Percentiles rank a stretch among this genome's conserved stretches.
phyloP scores from a whole-genome alignment of 2,329 filamentous ascomycete genomes.

The Massarina eburnea region DNA sequence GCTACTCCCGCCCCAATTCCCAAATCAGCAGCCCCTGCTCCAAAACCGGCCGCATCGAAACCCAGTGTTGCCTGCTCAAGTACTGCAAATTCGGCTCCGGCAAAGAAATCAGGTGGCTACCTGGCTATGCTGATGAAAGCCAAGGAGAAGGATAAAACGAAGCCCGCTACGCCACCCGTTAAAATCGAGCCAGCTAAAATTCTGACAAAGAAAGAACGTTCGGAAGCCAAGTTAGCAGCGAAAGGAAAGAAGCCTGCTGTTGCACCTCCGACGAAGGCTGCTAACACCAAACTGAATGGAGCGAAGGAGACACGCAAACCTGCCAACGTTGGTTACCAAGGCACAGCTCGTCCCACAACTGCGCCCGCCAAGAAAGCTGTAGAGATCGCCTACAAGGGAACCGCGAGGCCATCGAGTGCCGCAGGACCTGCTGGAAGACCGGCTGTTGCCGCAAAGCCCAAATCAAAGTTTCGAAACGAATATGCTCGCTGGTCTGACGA shows the following conservation, averaged over 20 bases:
- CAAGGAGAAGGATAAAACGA: conserved; percentile 57
- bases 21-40: conserved; percentile 22
- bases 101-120: conserved; percentile 71
- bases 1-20: conserved; percentile 15
- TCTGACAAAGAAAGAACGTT: conserved; percentile 56
- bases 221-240: conserved; percentile 45
- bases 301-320: conserved; percentile 41
- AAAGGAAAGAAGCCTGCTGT: conserved; percentile 37
- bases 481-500: conserved; percentile 45
- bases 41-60: conserved; percentile 18
- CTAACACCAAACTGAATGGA: conserved; percentile 27
- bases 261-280: conserved; percentile 14
- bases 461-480: conserved; percentile 32
- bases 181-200: conserved; percentile 74
- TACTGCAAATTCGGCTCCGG: conserved; percentile 44
- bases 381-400: conserved; percentile 42
- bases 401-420: conserved; percentile 29
- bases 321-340: conserved; percentile 48
- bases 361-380: conserved; percentile 31
- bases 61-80: conserved; percentile 21
- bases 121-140: conserved; percentile 74
- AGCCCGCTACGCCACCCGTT: conserved; percentile 63
- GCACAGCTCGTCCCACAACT: conserved; percentile 47
- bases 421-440: conserved; percentile 27
- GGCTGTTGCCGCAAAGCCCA: conserved; percentile 31